Conservation (phyloP, 176 grass and related monocot genomes). For the Poa pratensis region DNA sequence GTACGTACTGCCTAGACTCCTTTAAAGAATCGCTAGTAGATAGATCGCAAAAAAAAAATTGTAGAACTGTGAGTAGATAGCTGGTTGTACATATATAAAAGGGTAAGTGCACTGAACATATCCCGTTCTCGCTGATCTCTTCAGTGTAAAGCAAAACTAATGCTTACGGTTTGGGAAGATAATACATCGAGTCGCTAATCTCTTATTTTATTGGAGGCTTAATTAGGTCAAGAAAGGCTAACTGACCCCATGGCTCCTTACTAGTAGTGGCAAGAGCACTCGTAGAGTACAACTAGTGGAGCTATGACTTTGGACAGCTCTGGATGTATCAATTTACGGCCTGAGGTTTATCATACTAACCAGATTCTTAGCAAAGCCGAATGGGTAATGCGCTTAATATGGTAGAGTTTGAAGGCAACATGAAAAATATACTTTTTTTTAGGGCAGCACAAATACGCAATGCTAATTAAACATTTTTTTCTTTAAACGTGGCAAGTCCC, state of each 20-base stretch:
- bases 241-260: not conserved
- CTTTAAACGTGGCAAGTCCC: too few species aligned
- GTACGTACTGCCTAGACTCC: not conserved
- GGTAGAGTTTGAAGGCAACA: too few species aligned
- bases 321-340: not conserved
- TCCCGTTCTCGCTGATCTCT: not conserved
- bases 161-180: not conserved
- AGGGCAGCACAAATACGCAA: too few species aligned
- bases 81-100: not conserved
- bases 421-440: too few species aligned
- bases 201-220: not conserved
- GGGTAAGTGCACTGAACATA: not conserved
- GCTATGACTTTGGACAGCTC: not conserved
- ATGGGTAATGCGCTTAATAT: not conserved
- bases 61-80: not conserved
- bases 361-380: not conserved
- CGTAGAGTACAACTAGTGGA: conserved; percentile 7
- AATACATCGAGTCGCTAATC: not conserved
- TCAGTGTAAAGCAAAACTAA: not conserved
- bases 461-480: too few species aligned
- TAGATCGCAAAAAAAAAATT: not conserved
- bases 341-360: not conserved
- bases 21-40: not conserved
- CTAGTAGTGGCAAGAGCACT: conserved; percentile 35
- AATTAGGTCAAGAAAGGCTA: conserved; percentile 11